Base-by-base conservation (phyloP, 108 stramenopile species). In the Skeletonema grethae region DNA sequence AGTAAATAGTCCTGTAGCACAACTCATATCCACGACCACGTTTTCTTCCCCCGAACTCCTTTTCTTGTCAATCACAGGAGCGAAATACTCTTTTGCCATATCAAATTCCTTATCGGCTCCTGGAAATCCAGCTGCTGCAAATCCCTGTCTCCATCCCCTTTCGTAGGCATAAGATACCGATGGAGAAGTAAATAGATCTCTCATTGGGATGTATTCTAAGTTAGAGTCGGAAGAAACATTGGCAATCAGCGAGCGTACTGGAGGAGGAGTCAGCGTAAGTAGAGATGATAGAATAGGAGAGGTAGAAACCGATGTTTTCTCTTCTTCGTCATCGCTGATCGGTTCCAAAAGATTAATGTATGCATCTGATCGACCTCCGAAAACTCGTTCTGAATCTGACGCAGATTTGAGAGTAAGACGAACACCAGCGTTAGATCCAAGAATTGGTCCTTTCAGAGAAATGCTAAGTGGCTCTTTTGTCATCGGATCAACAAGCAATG, bases 11-110 rank as follows among this genome's bases (percentile, higher is more conserved):
- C 93, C 97, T 36, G 92, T 96, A 7, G 97, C 98, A 84, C 97
- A 97, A 65, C 87, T 90, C 92, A 98, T 94, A 65, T 98, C 98
- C 28, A 96, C 91, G 9, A 97, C 85, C n/a, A 90, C 88, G 22
- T 57, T 64, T n/a, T 58, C 18, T 13, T 69, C n/a, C 2, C 30
- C 59, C 10, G 36, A 11, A 10, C 69, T 64, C 10, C 48, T 35
- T 50, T 36, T 65, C 29, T 62, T 53, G 12, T 79, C 82, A 43
- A 85, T 77, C 1, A 76, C 83, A 2, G 90, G 90, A 20, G 81
- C 87, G 73, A 95, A 94, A 72, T 93, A 90, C n/a, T 85, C 88
- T 68, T 78, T 79, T 35, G 88, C 90, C 83, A 95, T 82, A 1
- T 85, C 82, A 57, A 90, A 93, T 67, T 97, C 97, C 29, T 73